phyloP scores from a whole-genome alignment of 1,284 basidiomycete genomes.

The Sporisorium iseilematis-ciliati region DNA sequence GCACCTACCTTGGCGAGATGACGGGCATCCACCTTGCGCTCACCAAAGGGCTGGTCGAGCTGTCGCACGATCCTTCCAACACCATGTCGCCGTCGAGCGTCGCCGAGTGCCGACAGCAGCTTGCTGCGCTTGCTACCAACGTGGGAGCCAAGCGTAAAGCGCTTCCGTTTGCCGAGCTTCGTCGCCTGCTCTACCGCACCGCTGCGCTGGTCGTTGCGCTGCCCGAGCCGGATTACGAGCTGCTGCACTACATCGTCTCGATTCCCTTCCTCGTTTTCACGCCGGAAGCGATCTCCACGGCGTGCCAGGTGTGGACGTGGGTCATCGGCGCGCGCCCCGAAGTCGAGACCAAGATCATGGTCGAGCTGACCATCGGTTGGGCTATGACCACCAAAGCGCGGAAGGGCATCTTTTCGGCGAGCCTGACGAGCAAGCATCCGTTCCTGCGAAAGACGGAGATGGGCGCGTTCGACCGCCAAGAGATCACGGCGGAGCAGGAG shows the following conservation, averaged over 20 bases:
- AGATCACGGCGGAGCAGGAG: slow-evolving; percentile 80
- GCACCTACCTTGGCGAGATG: slow-evolving; percentile 77
- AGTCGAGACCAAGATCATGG: slow-evolving; percentile 81
- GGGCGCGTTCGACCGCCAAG: slow-evolving; percentile 87
- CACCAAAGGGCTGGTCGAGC: slow-evolving; percentile 72
- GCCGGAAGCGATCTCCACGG: slow-evolving; percentile 84
- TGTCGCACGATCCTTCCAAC: slow-evolving; percentile 75
- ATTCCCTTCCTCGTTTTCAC: slow-evolving; percentile 91
- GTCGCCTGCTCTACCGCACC: slow-evolving; percentile 86
- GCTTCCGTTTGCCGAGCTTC: slow-evolving; percentile 76
- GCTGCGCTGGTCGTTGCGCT: slow-evolving; percentile 73
- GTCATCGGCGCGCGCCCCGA: slow-evolving; percentile 87
- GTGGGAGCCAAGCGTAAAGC: slow-evolving; percentile 19
- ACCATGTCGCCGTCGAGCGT: slow-evolving; percentile 76
- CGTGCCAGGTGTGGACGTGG: slow-evolving; percentile 97
- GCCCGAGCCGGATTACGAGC: slow-evolving; percentile 78
- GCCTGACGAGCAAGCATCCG: slow-evolving; percentile 78
- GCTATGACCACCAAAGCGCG: slow-evolving; percentile 83
- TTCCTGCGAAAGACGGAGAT: slow-evolving; percentile 89
- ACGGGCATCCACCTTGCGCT: slow-evolving; percentile 81
- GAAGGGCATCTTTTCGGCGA: slow-evolving; percentile 70
- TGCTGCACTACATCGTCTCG: slow-evolving; percentile 87
- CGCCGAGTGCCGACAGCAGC: slow-evolving; percentile 77
- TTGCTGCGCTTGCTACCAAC: slow-evolving; percentile 78
- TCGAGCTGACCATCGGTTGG: slow-evolving; percentile 90